Base-by-base conservation (phyloP, 2,329 filamentous ascomycete species). In the Cadophora sp. region DNA sequence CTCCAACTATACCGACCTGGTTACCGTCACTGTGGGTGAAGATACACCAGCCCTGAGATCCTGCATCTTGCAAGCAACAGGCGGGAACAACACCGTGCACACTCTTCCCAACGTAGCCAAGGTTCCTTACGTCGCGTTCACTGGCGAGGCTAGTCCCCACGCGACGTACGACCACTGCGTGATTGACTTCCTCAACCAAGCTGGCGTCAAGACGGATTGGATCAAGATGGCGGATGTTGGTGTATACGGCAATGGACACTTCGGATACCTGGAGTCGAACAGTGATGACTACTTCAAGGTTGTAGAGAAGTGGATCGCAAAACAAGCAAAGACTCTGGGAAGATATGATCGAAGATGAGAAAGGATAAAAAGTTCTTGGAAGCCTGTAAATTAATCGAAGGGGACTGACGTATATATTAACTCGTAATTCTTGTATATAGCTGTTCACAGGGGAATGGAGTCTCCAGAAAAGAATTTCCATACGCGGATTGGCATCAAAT, bases 111-210 rank as follows among this genome's bases (percentile, higher is more conserved):
- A 76, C 24, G 68, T 77, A 22, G 71, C 74, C 4, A 70, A 69
- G 24, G 76, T 75, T 39, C 76, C 77, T 4, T 76, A 76, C 24
- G 68, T 78, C 14, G 72, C 72, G 20, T 70, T 79, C 33, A 77
- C 76, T 2, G 73, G 75, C 24, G 73, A 77, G 61, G 76, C 76
- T 1, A 73, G 72, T 50, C 71, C 72, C 14, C 75, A 78, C 62
- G 72, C 73, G 33, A 75, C 76, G 3, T 77, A 77, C 62, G 76
- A 77, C 60, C 73, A 78, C 51, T 79, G 77, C 65, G 66, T 76
- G 1, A 68, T 78, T 20, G 62, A 69, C 8, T 67, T 69, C 56
- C 56, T 75, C 8, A 67, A 72, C 14, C 72, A 73, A 61, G 70
- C 65, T 18, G 71, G 69, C 24, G 71, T 74, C 0, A 73, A 67